Conservation (phyloP, 306 rosid species). For the Vigna hirtella region DNA sequence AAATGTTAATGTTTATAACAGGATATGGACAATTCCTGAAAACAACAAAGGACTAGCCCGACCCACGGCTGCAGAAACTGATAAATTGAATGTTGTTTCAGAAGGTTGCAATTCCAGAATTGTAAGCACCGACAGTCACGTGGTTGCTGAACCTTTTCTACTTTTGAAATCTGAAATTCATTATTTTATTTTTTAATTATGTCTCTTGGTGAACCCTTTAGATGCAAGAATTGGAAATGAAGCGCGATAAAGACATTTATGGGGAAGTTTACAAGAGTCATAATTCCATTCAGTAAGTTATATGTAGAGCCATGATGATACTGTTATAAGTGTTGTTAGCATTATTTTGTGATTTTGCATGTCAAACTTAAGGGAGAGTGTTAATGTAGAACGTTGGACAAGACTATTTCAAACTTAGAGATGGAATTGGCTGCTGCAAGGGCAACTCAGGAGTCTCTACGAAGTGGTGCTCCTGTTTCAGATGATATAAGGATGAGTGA, state of each 20-base stretch:
- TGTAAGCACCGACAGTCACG: conserved; percentile 56
- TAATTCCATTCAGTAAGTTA: conserved; percentile 80
- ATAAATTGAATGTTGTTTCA: conserved; percentile 64
- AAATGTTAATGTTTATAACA: conserved; percentile 40
- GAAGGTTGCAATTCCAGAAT: conserved; percentile 81
- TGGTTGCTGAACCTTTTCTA: neutral
- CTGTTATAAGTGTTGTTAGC: conserved; percentile 17
- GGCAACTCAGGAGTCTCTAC: conserved; percentile 79
- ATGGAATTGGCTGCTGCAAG: conserved; percentile 95
- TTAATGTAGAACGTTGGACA: conserved; percentile 75
- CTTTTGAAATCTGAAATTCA: conserved; percentile 30
- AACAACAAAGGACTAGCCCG: conserved; percentile 62
- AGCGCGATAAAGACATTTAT: conserved; percentile 64
- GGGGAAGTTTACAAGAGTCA: conserved; percentile 73
- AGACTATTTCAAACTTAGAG: conserved; percentile 91
- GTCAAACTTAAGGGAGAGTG: conserved; percentile 8
- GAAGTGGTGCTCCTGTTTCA: conserved; percentile 72
- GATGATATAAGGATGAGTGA: conserved; percentile 57
- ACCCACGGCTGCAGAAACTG: conserved; percentile 68
- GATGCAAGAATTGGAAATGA: conserved; percentile 79
- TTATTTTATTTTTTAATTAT: neutral
- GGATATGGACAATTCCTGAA: conserved; percentile 93
- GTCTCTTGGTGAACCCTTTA: conserved; percentile 51
- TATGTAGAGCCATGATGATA: conserved; percentile 23
- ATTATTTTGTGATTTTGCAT: conserved; percentile 2